Evolutionary conservation across 768 basidiomycete genomes (phyloP).

Genomic region (Phlegmacium glaucopus): DNA sequence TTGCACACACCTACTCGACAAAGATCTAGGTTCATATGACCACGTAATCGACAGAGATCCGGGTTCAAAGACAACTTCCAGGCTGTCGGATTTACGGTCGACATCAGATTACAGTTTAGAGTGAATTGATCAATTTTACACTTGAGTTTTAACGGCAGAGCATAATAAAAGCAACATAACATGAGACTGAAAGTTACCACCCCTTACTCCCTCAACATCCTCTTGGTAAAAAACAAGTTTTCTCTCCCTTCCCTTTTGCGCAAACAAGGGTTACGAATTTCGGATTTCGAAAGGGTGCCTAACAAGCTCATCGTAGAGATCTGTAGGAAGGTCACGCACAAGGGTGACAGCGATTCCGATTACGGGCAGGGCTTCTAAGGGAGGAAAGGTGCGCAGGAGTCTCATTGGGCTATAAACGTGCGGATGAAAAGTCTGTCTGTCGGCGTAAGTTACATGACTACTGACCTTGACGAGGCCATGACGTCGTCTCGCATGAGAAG

Average conservation of each 20-base stretch:
- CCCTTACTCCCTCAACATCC: too few relatives aligned
- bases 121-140: not conserved
- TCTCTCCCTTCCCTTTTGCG: not conserved
- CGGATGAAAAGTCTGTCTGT: constrained; percentile 1
- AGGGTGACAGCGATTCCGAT: constrained; percentile 93
- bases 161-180: not conserved
- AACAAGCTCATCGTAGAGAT: constrained; percentile 86
- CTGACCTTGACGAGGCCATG: constrained; percentile 82
- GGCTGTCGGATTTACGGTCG: constrained; percentile 26
- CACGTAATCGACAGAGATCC: not conserved
- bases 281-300: constrained; percentile 75
- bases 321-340: constrained; percentile 85
- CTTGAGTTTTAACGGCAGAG: too few relatives aligned
- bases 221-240: too few relatives aligned
- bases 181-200: too few relatives aligned
- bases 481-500: constrained; percentile 87
- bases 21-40: constrained; percentile 13
- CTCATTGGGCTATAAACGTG: constrained; percentile 76
- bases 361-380: constrained; percentile 81
- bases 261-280: constrained; percentile 17
- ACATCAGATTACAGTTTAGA: constrained; percentile 16
- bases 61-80: constrained; percentile 6
- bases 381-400: constrained; percentile 89
- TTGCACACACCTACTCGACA: constrained; percentile 37
- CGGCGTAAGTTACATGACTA: constrained; percentile 1